Evolutionary conservation across 768 basidiomycete genomes (phyloP).

Genomic region (Lentinula sp.): DNA sequence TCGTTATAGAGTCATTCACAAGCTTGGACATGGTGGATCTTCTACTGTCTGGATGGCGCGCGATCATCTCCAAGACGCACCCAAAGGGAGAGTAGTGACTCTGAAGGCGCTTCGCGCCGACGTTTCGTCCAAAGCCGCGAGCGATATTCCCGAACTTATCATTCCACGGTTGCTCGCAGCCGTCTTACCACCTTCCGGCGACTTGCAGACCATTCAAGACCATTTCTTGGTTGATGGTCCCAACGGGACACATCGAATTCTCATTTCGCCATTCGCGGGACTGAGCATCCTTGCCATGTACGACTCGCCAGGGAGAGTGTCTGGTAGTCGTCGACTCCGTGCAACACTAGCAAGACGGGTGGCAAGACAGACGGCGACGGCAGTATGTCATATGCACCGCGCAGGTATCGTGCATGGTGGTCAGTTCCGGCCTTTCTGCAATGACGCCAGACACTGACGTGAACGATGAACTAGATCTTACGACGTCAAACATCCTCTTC

Average conservation of each 20-base stretch:
- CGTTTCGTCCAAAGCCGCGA: not conserved
- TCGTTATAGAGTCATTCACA: conserved; percentile 40
- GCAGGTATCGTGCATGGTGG: not conserved
- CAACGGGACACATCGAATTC: conserved; percentile 35
- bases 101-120: conserved; percentile 38
- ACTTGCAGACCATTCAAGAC: conserved; percentile 11
- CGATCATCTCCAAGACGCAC: conserved; percentile 11
- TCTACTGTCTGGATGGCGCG: conserved; percentile 32
- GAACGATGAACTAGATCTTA: not conserved
- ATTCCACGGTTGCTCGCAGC: conserved; percentile 13
- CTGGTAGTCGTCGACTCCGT: not conserved
- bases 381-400: not conserved
- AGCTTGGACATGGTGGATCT: conserved; percentile 40
- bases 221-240: conserved; percentile 32
- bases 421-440: not conserved
- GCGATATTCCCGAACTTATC: not conserved
- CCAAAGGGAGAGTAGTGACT: conserved; percentile 30
- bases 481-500: conserved; percentile 1
- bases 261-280: conserved; percentile 34
- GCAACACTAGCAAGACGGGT: not conserved
- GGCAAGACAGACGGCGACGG: not conserved
- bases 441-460: no score
- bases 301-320: not conserved
- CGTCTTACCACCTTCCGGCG: no score
- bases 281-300: conserved; percentile 11